These are phyloP conservation scores for Xylariales sp. DNA, from an alignment of 2,329 filamentous ascomycete species.

Conservation along the genomic window DNA sequence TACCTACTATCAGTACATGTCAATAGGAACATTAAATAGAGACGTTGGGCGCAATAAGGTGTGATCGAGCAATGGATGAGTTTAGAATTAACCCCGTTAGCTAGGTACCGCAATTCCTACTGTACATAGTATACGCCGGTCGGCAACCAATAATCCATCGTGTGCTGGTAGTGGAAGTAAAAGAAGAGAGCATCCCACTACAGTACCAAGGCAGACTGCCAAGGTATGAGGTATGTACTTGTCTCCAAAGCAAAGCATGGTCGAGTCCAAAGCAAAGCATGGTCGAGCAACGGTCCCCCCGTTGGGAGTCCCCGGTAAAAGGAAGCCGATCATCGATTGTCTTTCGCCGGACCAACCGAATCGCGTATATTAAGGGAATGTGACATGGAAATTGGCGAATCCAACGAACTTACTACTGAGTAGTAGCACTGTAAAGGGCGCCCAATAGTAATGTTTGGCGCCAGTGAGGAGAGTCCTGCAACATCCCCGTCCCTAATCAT, in stretches of 20 bases:
- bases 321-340: constrained; percentile 6
- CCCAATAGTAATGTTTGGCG: constrained; percentile 30
- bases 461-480: constrained; percentile 20
- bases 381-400: constrained; percentile 3
- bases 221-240: constrained; percentile 8
- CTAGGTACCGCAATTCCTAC: background rate
- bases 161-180: too few relatives aligned
- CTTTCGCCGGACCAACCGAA: background rate
- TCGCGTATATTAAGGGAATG: background rate
- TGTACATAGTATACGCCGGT: constrained; percentile 20
- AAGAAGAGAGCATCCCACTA: too few relatives aligned
- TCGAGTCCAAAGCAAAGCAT: constrained; percentile 22
- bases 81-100: background rate
- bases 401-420: constrained; percentile 16
- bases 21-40: constrained; percentile 2
- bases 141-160: background rate
- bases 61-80: background rate
- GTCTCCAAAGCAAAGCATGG: constrained; percentile 18
- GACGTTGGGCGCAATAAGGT: constrained; percentile 17
- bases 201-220: background rate
- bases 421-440: background rate
- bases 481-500: constrained; percentile 11
- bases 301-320: constrained; percentile 17
- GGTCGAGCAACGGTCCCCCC: constrained; percentile 16
- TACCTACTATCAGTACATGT: background rate